Percentiles rank a stretch among this genome's conserved stretches.
These are phyloP conservation scores for Diaporthe helianthi DNA, from an alignment of 2,329 filamentous ascomycete species.

Conservation along the genomic window DNA sequence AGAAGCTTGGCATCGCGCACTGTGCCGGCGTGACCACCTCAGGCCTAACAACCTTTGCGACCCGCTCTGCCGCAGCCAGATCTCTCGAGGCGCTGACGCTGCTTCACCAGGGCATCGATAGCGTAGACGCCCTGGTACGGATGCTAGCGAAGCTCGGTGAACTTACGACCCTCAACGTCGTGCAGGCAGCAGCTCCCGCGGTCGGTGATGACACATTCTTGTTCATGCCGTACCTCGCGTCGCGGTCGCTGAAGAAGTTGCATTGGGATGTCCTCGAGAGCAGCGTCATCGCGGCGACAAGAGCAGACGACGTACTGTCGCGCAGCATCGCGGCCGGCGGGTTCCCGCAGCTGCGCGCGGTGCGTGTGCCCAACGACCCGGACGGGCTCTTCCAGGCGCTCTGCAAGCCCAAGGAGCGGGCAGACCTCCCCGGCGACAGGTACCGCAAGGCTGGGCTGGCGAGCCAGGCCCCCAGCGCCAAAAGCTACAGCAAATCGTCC, in stretches of 20 bases:
- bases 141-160: slow-evolving; percentile 61
- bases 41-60: slow-evolving; percentile 65
- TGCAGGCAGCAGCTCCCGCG: slow-evolving; percentile 61
- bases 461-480: slow-evolving; percentile 30
- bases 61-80: slow-evolving; percentile 51
- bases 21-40: slow-evolving; percentile 62
- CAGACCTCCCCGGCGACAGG: slow-evolving; percentile 59
- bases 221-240: slow-evolving; percentile 70
- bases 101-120: slow-evolving; percentile 62
- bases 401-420: slow-evolving; percentile 66
- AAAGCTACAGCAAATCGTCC: background rate
- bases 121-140: slow-evolving; percentile 64
- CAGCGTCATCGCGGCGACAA: slow-evolving; percentile 48
- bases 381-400: slow-evolving; percentile 73
- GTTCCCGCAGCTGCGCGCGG: slow-evolving; percentile 65
- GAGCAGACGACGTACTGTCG: slow-evolving; percentile 69
- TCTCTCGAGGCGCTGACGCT: slow-evolving; percentile 59
- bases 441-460: slow-evolving; percentile 43
- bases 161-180: slow-evolving; percentile 59
- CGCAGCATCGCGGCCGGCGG: slow-evolving; percentile 65
- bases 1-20: slow-evolving; percentile 62
- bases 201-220: slow-evolving; percentile 64
- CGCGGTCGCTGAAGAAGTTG: slow-evolving; percentile 57
- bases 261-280: slow-evolving; percentile 68
- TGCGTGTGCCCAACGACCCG: slow-evolving; percentile 73